Evolutionary conservation across 1,284 basidiomycete genomes (phyloP).

Genomic region (Mycosarcoma maydis): DNA sequence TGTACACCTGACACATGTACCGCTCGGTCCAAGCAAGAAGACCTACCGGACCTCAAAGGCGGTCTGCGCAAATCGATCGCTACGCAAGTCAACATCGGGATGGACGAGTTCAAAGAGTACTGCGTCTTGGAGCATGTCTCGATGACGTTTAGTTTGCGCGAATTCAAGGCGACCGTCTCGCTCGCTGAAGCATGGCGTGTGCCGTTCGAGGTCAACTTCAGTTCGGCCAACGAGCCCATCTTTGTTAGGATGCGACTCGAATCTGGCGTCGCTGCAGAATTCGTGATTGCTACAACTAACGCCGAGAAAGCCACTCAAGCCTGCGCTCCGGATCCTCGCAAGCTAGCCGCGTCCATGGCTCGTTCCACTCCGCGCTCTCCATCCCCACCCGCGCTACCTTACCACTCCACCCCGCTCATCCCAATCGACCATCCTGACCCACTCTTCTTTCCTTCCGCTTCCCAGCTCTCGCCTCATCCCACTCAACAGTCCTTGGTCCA

Average conservation of each 20-base stretch:
- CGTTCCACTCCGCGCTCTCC: too few species aligned
- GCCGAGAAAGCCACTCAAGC: too few species aligned
- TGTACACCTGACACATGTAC: constrained; percentile 30
- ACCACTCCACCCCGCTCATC: constrained; percentile 18
- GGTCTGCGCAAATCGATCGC: constrained; percentile 32
- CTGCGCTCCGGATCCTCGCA: too few species aligned
- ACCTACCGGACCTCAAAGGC: constrained; percentile 5
- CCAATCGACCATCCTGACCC: constrained; percentile 11
- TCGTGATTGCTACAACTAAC: constrained; percentile 53
- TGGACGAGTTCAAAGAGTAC: constrained; percentile 45
- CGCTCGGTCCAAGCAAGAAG: constrained; percentile 36
- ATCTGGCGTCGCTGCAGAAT: constrained; percentile 31
- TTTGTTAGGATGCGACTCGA: constrained; percentile 42
- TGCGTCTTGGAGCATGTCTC: constrained; percentile 21
- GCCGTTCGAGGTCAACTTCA: constrained; percentile 42
- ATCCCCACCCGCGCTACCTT: not conserved
- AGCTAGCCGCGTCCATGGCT: not conserved
- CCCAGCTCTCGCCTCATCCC: constrained; percentile 11
- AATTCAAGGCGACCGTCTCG: constrained; percentile 53
- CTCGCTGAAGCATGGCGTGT: constrained; percentile 37
- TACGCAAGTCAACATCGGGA: constrained; percentile 46
- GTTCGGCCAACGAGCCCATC: constrained; percentile 51
- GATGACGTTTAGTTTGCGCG: constrained; percentile 49
- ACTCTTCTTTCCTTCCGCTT: constrained; percentile 37
- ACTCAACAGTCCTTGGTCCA: constrained; percentile 8